Evolutionary conservation across 257 asterid genomes (phyloP).

Genomic region (Solanum okadae): DNA sequence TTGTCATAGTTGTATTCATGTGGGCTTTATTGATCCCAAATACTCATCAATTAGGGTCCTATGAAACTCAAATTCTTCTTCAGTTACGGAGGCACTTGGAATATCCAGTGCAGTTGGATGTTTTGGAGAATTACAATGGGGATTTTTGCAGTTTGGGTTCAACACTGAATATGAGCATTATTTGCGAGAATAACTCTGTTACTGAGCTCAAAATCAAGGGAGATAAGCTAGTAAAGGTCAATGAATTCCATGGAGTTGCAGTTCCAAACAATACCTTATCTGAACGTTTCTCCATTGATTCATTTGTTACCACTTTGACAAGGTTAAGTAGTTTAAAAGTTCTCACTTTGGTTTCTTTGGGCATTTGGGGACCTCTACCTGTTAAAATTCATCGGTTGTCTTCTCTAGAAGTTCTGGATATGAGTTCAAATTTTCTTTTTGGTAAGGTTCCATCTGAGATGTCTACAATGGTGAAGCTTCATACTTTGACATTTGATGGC

Average conservation of each 20-base stretch:
- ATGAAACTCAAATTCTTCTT: constrained; percentile 48
- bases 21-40: constrained; percentile 34
- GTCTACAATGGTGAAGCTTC: constrained; percentile 38
- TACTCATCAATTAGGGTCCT: constrained; percentile 41
- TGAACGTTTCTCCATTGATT: constrained; percentile 51
- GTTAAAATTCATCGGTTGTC: constrained; percentile 43
- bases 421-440: constrained; percentile 51
- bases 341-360: constrained; percentile 44
- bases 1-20: constrained; percentile 7
- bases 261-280: constrained; percentile 29
- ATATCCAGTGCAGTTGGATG: constrained; percentile 47
- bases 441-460: constrained; percentile 41
- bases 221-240: constrained; percentile 19
- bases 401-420: constrained; percentile 37
- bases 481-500: constrained; percentile 41
- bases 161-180: constrained; percentile 38
- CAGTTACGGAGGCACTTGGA: constrained; percentile 61
- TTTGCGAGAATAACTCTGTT: constrained; percentile 36
- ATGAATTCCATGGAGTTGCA: constrained; percentile 32
- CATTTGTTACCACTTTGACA: constrained; percentile 49
- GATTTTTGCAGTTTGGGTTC: constrained; percentile 37
- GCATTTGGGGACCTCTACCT: constrained; percentile 63
- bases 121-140: constrained; percentile 19
- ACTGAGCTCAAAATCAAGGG: constrained; percentile 39
- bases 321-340: constrained; percentile 42